These are phyloP conservation scores for Fusarium sp. DNA, from an alignment of 2,329 filamentous ascomycete genomes.

Conservation along the genomic window DNA sequence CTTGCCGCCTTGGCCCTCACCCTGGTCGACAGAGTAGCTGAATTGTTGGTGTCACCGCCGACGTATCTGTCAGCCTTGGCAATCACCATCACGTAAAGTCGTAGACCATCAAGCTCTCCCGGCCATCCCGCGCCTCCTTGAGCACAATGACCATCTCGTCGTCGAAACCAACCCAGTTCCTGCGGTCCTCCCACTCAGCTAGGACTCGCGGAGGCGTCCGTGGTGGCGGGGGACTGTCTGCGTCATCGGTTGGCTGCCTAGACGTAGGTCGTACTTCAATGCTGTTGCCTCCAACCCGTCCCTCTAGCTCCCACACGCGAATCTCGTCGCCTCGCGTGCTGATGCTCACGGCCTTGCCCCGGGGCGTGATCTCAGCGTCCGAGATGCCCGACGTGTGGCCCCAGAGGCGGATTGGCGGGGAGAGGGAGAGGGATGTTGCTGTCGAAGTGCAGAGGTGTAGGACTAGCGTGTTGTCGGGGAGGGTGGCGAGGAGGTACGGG, in stretches of 20 bases:
- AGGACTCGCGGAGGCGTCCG: background rate
- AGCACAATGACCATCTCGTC: conserved; percentile 92
- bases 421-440: conserved; percentile 73
- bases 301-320: conserved; percentile 91
- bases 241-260: conserved; percentile 43
- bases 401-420: conserved; percentile 82
- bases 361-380: conserved; percentile 84
- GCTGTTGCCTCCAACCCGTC: conserved; percentile 67
- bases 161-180: conserved; percentile 86
- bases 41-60: background rate
- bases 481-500: conserved; percentile 85
- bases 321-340: conserved; percentile 83
- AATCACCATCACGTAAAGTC: conserved; percentile 75
- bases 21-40: background rate
- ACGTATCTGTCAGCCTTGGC: background rate
- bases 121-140: conserved; percentile 75
- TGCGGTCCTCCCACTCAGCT: conserved; percentile 57
- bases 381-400: conserved; percentile 92
- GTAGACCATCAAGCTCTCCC: conserved; percentile 83
- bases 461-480: conserved; percentile 89
- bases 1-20: background rate
- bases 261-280: conserved; percentile 62
- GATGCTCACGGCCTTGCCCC: conserved; percentile 91
- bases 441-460: conserved; percentile 85
- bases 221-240: conserved; percentile 20